Conservation (phyloP, 2,329 filamentous ascomycete genomes). For the Calonectria fujianensis region DNA sequence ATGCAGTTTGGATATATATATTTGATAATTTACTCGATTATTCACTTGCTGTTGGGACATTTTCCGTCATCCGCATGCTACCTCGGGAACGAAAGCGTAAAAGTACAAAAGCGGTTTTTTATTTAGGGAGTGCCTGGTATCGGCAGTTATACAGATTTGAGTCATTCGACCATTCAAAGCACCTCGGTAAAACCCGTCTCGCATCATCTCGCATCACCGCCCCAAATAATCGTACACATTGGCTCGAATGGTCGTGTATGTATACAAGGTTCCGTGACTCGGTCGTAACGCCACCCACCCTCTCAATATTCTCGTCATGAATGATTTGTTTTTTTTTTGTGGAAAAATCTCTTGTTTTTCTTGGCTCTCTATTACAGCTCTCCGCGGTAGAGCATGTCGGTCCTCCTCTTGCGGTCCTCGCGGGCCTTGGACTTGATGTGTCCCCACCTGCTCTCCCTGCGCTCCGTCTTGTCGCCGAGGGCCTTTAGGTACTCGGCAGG, state of each 20-base stretch:
- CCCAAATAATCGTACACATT: slow-evolving; percentile 53
- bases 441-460: slow-evolving; percentile 74
- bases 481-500: slow-evolving; percentile 68
- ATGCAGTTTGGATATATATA: neutral
- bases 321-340: slow-evolving; percentile 2
- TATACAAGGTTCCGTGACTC: slow-evolving; percentile 50
- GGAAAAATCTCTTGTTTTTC: neutral
- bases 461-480: slow-evolving; percentile 67
- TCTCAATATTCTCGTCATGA: neutral
- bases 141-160: slow-evolving; percentile 52
- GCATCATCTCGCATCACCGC: slow-evolving; percentile 36
- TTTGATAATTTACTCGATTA: neutral
- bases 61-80: neutral
- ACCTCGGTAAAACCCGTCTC: slow-evolving; percentile 43
- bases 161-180: slow-evolving; percentile 39
- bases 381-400: slow-evolving; percentile 70
- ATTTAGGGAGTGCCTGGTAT: slow-evolving; percentile 51
- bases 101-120: slow-evolving; percentile 46
- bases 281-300: slow-evolving; percentile 29
- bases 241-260: slow-evolving; percentile 44
- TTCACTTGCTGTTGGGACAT: neutral
- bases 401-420: slow-evolving; percentile 73
- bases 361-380: slow-evolving; percentile 63
- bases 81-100: slow-evolving; percentile 18
- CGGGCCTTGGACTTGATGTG: slow-evolving; percentile 72